phyloP scores from a whole-genome alignment of 208 protist species.

The Acanthamoeba polyphaga region DNA sequence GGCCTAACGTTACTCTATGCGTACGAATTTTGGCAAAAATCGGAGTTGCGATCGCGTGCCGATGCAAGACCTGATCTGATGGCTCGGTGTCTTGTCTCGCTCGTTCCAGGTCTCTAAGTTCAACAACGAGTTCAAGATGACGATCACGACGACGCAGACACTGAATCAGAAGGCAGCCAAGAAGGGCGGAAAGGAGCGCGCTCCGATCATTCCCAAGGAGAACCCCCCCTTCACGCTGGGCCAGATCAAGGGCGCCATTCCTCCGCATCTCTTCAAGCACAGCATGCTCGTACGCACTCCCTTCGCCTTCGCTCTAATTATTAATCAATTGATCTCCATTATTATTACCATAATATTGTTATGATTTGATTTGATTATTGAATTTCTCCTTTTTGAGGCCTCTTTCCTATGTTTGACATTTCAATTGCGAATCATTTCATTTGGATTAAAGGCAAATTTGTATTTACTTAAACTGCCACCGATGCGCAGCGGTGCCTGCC shows the following conservation, averaged over 20 bases:
- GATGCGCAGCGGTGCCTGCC: no score
- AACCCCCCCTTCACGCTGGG: conserved; percentile 53
- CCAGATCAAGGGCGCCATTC: conserved; percentile 77
- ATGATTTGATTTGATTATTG: neutral
- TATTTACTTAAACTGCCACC: neutral
- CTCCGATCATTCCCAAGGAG: neutral
- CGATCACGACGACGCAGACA: conserved; percentile 65
- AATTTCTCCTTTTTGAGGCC: neutral
- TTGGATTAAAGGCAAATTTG: neutral
- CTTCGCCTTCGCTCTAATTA: neutral
- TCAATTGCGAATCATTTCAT: no score
- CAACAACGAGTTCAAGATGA: conserved; percentile 22
- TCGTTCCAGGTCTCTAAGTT: neutral
- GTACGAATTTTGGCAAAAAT: no score
- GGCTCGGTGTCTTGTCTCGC: no score
- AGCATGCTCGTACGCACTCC: neutral
- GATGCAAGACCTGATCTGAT: no score
- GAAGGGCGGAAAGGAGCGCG: neutral
- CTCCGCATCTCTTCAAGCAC: conserved; percentile 80
- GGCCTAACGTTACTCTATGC: no score
- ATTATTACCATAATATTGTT: neutral
- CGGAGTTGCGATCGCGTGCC: no score
- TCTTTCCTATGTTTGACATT: no score
- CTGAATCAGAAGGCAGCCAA: conserved; percentile 60
- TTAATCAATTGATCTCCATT: neutral